Conservation (phyloP, 2,329 filamentous ascomycete genomes). For the Plectosphaerella cucumerina region DNA sequence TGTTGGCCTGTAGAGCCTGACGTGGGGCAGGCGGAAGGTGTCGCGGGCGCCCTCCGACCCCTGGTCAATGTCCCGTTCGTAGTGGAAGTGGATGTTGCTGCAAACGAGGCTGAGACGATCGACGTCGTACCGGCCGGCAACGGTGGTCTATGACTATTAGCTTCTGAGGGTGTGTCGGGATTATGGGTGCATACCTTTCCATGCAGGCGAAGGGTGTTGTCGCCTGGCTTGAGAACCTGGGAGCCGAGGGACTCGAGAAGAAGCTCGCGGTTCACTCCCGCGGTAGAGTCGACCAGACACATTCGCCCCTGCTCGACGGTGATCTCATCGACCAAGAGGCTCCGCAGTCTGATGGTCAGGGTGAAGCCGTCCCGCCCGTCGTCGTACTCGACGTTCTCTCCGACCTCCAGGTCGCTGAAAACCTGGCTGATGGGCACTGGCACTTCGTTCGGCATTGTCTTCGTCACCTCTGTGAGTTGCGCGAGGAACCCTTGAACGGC, state of each 20-base stretch:
- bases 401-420: constrained; percentile 66
- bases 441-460: constrained; percentile 50
- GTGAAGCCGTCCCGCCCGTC: constrained; percentile 71
- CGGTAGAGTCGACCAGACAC: constrained; percentile 51
- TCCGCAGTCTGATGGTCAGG: constrained; percentile 62
- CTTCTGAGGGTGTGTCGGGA: neutral
- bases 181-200: constrained; percentile 25
- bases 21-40: constrained; percentile 54
- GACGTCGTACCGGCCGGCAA: constrained; percentile 71
- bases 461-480: constrained; percentile 42
- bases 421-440: constrained; percentile 67
- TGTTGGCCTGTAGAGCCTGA: constrained; percentile 70
- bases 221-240: constrained; percentile 47
- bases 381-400: constrained; percentile 65
- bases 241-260: constrained; percentile 48
- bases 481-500: constrained; percentile 43
- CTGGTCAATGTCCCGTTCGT: constrained; percentile 56
- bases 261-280: constrained; percentile 58
- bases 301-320: constrained; percentile 62
- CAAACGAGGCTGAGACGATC: constrained; percentile 65
- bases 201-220: constrained; percentile 32
- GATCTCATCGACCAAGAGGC: constrained; percentile 68
- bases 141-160: constrained; percentile 43
- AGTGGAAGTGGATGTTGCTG: constrained; percentile 60
- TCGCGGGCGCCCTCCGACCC: constrained; percentile 39